Base-by-base conservation (phyloP, 192 early-diverging fungal genomes). In the Backusella circina region DNA sequence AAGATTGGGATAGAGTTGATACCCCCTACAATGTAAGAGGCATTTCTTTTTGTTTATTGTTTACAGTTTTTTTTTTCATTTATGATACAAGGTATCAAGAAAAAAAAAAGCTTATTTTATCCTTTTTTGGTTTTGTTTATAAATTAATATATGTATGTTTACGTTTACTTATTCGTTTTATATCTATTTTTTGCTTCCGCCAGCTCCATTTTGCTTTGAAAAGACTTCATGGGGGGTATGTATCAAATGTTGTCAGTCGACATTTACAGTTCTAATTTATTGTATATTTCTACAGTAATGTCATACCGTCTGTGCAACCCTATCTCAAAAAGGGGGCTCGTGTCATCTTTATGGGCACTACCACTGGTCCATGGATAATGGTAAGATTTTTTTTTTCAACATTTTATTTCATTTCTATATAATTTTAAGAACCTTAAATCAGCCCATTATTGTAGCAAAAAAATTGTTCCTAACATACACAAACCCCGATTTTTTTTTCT, bases 171-270 rank as follows among this genome's bases (percentile, higher is more conserved):
- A 44, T 44, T 44, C 33, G 38, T 31, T 36, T 66, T 33, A 30
- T 47, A 57, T 39, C 21, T 38, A 16, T 65, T 26, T 64, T 47
- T 65, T 47, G 3, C 8, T 61, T 61, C 54, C 23, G 12, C 26
- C 54, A 74, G 73, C 64, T 74, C 26, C 73, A 74, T 67, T 74
- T 74, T 30, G 73, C 64, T 10, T 16, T 74, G n/a, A 74, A 74
- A 28, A 64, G 23, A 28, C 28, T 74, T 21, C 65, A 39, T 50
- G 73, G 37, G 21, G 39, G 61, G 73, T 74, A 66, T 47, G 57
- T 32, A 50, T 21, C n/a, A 33, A 31, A 67, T 35, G 65, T 35
- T 47, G 8, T 67, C 65, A 35, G 33, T 28, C n/a, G 31, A 35
- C 18, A 54, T 35, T 50, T 36, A 30, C 50, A 64, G n/a, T 64